phyloP scores from a whole-genome alignment of 345 rosid genomes.

The Brassica cretica region DNA sequence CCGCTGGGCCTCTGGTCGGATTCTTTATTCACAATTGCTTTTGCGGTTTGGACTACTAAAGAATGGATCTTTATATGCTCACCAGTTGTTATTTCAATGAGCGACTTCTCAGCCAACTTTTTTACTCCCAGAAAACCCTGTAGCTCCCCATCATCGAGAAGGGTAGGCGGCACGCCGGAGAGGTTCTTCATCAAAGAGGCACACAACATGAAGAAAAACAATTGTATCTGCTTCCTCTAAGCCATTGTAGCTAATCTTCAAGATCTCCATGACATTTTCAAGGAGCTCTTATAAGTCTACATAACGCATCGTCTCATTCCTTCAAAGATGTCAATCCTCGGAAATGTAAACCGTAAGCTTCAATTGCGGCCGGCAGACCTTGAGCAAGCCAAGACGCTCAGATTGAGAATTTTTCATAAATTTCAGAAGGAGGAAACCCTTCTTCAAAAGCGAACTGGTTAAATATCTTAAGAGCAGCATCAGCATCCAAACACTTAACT shows the following conservation, averaged over 20 bases:
- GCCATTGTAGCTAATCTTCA: background rate
- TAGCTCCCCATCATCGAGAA: constrained; percentile 8
- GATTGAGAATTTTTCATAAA: background rate
- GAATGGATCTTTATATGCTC: constrained; percentile 10
- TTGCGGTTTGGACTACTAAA: constrained; percentile 19
- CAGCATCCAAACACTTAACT: background rate
- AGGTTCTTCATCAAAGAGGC: constrained; percentile 17
- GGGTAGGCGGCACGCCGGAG: background rate
- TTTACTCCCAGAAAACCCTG: background rate
- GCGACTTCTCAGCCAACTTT: constrained; percentile 13
- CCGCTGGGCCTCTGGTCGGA: background rate
- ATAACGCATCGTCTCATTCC: background rate
- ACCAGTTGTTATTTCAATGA: background rate
- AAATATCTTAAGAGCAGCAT: background rate
- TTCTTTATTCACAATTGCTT: background rate
- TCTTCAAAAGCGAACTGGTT: background rate
- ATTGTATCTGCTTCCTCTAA: background rate
- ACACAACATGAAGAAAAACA: constrained; percentile 21
- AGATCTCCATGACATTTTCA: background rate
- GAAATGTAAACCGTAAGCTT: background rate
- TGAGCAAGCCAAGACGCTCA: background rate
- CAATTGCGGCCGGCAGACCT: background rate
- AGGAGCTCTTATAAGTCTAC: background rate
- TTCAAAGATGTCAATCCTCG: background rate
- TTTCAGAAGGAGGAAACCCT: background rate